These are phyloP conservation scores for Ensete ventricosum DNA, from an alignment of 176 grass and related monocot species.

Conservation along the genomic window DNA sequence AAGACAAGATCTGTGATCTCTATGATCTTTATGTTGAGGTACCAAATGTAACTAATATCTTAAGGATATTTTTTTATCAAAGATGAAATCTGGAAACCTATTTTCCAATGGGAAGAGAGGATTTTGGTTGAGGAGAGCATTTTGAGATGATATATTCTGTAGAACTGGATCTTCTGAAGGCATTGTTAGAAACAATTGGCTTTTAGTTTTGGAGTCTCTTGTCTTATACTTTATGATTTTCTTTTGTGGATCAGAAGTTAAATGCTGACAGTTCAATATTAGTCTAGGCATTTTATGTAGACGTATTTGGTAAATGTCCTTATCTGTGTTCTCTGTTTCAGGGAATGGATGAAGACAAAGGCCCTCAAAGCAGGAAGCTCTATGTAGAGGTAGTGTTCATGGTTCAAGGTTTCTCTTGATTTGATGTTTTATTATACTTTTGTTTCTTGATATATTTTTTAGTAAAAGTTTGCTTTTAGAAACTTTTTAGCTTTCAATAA, in stretches of 20 bases:
- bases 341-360: slow-evolving; percentile 99
- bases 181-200: not conserved
- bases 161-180: not conserved
- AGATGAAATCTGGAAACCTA: not conserved
- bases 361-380: slow-evolving; percentile 91
- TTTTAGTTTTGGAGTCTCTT: not conserved
- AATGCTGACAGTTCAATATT: not conserved
- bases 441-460: not conserved
- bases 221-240: not conserved
- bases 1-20: slow-evolving; percentile 94
- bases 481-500: not conserved
- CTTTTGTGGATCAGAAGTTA: not conserved
- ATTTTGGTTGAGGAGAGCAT: not conserved
- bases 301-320: not conserved
- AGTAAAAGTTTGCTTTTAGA: not conserved
- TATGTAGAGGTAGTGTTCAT: slow-evolving; percentile 66
- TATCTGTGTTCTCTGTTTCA: slow-evolving; percentile 21
- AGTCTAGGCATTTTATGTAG: not conserved
- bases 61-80: not conserved
- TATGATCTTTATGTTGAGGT: slow-evolving; percentile 99
- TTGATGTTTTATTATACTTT: not conserved
- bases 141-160: not conserved
- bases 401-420: not conserved
- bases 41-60: slow-evolving; percentile 4
- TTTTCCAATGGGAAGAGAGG: not conserved